A percentile compares a stretch with the other conserved stretches of the same genome.
These are phyloP conservation scores for Zoysia matrella DNA, from an alignment of 202 grass and related monocot genomes.

Conservation along the genomic window DNA sequence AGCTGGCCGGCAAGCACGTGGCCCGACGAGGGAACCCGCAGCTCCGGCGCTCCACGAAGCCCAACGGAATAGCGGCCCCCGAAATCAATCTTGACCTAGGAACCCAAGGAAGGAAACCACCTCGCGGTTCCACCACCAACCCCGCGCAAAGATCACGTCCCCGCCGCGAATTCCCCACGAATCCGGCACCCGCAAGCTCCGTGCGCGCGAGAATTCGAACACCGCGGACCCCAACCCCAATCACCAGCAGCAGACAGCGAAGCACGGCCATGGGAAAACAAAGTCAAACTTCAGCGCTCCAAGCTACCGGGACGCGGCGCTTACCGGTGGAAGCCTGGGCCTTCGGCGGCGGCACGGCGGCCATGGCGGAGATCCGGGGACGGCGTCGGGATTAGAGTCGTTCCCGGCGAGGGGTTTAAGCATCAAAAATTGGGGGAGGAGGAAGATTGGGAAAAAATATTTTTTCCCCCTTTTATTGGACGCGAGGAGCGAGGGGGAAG, in stretches of 20 bases:
- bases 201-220: neutral
- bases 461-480: slow-evolving; percentile 32
- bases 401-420: slow-evolving; percentile 49
- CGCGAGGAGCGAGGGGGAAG: neutral
- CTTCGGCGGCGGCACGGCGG: slow-evolving; percentile 38
- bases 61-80: neutral
- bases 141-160: too few species aligned
- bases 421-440: slow-evolving; percentile 18
- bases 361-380: too few species aligned
- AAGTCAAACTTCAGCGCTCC: slow-evolving; percentile 33
- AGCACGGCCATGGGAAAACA: neutral
- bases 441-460: neutral
- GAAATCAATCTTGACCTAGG: slow-evolving; percentile 38
- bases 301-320: neutral
- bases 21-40: neutral
- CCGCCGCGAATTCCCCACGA: too few species aligned
- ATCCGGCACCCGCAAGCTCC: neutral
- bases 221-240: neutral
- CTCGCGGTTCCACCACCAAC: neutral
- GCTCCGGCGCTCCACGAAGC: neutral
- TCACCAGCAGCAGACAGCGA: neutral
- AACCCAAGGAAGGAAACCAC: neutral
- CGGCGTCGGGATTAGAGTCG: neutral
- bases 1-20: neutral
- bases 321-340: slow-evolving; percentile 27